Conservation (phyloP, 2,329 filamentous ascomycete species). For the Xylaria digitata region DNA sequence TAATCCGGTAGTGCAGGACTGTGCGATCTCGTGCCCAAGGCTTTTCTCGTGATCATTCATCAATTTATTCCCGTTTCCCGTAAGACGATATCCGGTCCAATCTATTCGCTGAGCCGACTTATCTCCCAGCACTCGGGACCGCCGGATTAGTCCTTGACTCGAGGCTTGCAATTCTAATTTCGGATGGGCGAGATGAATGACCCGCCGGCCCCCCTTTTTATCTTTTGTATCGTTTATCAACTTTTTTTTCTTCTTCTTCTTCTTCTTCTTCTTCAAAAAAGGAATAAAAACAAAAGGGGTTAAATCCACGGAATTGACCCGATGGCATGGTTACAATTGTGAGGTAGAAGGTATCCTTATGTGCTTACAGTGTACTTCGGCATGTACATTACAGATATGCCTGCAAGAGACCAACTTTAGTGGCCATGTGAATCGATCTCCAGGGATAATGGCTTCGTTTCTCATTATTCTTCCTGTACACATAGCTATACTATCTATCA, state of each 20-base stretch:
- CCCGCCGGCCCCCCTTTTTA: too few species aligned
- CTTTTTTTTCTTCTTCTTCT: too few species aligned
- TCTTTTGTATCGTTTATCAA: too few species aligned
- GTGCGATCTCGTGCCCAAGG: neutral
- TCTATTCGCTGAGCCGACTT: neutral
- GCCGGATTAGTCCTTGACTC: neutral
- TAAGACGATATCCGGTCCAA: neutral
- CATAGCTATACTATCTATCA: too few species aligned
- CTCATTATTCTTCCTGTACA: too few species aligned
- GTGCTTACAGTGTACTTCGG: neutral
- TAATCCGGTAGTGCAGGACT: conserved; percentile 9
- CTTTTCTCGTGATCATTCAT: neutral
- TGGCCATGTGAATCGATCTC: neutral
- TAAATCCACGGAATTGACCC: neutral
- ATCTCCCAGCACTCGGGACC: conserved; percentile 3
- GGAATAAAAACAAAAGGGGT: too few species aligned
- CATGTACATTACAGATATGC: too few species aligned
- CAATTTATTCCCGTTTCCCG: neutral
- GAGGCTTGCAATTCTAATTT: neutral
- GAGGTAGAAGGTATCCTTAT: neutral
- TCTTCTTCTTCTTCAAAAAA: too few species aligned
- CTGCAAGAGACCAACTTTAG: too few species aligned
- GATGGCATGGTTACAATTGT: neutral
- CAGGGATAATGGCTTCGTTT: neutral
- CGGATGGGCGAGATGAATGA: neutral